Evolutionary conservation across 2,329 filamentous ascomycete genomes (phyloP).

Genomic region (Dactylellina drechsleri): DNA sequence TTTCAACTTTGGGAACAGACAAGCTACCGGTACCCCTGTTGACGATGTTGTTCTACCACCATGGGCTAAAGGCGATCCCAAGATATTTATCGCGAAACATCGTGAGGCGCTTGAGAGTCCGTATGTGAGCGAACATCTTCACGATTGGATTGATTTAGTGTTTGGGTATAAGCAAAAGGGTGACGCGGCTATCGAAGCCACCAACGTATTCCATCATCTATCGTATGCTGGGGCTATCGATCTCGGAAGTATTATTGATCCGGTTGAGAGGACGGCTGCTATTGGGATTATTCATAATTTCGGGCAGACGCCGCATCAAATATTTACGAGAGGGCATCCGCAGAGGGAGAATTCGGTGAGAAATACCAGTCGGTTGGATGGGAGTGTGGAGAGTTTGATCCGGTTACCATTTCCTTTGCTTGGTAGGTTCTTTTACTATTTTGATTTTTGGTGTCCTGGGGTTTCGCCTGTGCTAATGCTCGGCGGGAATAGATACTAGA

Average conservation of each 20-base stretch:
- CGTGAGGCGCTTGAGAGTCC: conserved; percentile 95
- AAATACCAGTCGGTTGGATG: conserved; percentile 77
- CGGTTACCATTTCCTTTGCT: conserved; percentile 82
- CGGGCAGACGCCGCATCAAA: conserved; percentile 94
- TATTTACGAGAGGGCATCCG: conserved; percentile 84
- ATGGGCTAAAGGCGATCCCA: conserved; percentile 95
- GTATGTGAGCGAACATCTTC: conserved; percentile 86
- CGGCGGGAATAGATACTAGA: conserved; percentile 64
- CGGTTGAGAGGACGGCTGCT: conserved; percentile 83
- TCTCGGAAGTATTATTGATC: conserved; percentile 87
- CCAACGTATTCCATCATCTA: conserved; percentile 95
- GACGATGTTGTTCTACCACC: conserved; percentile 89
- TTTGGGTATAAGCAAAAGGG: conserved; percentile 95
- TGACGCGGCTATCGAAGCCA: conserved; percentile 86
- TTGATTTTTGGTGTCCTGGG: no score
- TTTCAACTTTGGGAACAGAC: conserved; percentile 90
- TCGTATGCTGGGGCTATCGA: conserved; percentile 95
- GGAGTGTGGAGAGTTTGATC: conserved; percentile 75
- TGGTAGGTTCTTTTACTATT: conserved; percentile 62
- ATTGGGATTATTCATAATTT: conserved; percentile 99
- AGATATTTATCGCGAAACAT: conserved; percentile 94
- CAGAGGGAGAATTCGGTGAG: conserved; percentile 74
- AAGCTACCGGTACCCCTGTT: conserved; percentile 81
- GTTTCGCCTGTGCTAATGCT: no score
- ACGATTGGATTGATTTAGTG: conserved; percentile 94